A percentile compares a stretch with the other conserved stretches of the same genome.
phyloP scores from a whole-genome alignment of 2,329 filamentous ascomycete species.

The Amauroascus niger region DNA sequence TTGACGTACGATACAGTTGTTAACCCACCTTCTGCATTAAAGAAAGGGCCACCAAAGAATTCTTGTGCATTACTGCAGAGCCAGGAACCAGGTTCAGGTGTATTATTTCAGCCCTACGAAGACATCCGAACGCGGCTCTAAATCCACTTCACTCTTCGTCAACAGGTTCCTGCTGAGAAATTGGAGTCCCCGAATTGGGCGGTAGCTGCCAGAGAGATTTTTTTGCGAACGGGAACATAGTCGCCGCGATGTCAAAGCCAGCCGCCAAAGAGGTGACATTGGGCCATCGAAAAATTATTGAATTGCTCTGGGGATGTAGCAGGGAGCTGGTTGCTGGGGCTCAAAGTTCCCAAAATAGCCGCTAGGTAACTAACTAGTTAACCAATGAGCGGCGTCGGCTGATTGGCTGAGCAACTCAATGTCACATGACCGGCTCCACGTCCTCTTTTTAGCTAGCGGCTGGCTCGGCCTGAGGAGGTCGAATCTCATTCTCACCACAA shows the following conservation, averaged over 20 bases:
- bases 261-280: constrained; percentile 12
- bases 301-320: no score
- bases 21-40: constrained; percentile 26
- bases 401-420: no score
- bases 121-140: constrained; percentile 22
- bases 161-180: constrained; percentile 10
- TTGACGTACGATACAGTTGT: background rate
- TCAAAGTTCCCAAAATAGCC: no score
- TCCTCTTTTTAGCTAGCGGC: background rate
- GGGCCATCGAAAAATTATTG: constrained; percentile 7
- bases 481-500: constrained; percentile 1
- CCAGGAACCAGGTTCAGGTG: background rate
- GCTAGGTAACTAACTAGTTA: no score
- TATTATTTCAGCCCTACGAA: constrained; percentile 30
- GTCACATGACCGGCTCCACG: background rate
- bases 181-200: constrained; percentile 4
- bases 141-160: constrained; percentile 17
- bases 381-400: no score
- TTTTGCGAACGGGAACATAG: constrained; percentile 16
- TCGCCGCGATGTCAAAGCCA: constrained; percentile 13
- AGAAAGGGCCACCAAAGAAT: constrained; percentile 32
- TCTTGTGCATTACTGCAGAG: constrained; percentile 28
- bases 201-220: constrained; percentile 16
- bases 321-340: no score
- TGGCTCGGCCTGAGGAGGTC: background rate